These are phyloP conservation scores for Aureobasidium sp. DNA, from an alignment of 2,329 filamentous ascomycete species.

Conservation along the genomic window DNA sequence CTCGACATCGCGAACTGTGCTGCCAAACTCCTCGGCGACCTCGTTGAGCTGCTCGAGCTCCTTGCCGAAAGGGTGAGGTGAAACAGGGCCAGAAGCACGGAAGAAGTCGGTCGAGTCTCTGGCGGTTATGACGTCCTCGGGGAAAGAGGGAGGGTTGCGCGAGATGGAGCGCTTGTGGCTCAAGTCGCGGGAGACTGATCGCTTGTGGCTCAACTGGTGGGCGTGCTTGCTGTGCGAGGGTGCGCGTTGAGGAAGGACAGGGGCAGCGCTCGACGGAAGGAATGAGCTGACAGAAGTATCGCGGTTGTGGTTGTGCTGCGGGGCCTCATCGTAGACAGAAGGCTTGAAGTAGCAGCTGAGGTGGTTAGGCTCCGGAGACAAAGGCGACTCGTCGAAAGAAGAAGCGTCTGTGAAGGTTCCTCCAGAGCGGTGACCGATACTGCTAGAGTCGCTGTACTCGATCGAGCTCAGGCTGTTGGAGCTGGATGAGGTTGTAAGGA, in stretches of 20 bases:
- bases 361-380: slow-evolving; percentile 48
- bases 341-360: slow-evolving; percentile 52
- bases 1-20: slow-evolving; percentile 50
- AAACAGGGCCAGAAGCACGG: slow-evolving; percentile 35
- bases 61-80: slow-evolving; percentile 69
- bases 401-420: slow-evolving; percentile 64
- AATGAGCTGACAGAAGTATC: slow-evolving; percentile 19
- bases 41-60: slow-evolving; percentile 91
- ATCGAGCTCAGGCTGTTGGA: slow-evolving; percentile 51
- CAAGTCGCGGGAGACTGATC: slow-evolving; percentile 52
- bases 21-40: slow-evolving; percentile 78
- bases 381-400: slow-evolving; percentile 40
- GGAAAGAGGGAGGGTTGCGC: slow-evolving; percentile 30
- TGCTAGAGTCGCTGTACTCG: slow-evolving; percentile 64
- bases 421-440: slow-evolving; percentile 49
- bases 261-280: slow-evolving; percentile 44
- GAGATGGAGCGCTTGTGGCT: slow-evolving; percentile 60
- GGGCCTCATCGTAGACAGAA: slow-evolving; percentile 30
- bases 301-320: slow-evolving; percentile 12
- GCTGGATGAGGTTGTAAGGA: slow-evolving; percentile 21
- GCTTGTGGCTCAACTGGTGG: slow-evolving; percentile 63
- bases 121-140: not conserved
- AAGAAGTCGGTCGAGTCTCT: slow-evolving; percentile 41
- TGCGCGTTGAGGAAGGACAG: slow-evolving; percentile 68
- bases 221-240: slow-evolving; percentile 85